Conservation (phyloP, 2,329 filamentous ascomycete genomes). For the Teratosphaeria zuluensis region DNA sequence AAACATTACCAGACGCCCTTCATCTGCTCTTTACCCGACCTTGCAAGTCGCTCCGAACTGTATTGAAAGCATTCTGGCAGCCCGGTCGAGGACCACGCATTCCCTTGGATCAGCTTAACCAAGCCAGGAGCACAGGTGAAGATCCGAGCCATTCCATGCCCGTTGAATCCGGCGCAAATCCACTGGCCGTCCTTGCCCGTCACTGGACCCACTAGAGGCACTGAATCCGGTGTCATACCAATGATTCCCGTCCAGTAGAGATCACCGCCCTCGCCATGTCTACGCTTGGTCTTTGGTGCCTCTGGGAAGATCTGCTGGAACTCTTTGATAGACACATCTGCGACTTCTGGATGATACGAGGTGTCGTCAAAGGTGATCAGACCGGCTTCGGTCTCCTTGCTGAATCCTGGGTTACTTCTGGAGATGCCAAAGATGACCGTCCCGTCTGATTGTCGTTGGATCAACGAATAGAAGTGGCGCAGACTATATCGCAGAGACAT, state of each 20-base stretch:
- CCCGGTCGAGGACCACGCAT: slow-evolving; percentile 12
- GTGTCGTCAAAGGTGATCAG: slow-evolving; percentile 32
- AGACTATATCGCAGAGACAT: slow-evolving; percentile 39
- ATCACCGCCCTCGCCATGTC: slow-evolving; percentile 36
- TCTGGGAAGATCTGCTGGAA: slow-evolving; percentile 29
- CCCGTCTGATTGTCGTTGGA: slow-evolving; percentile 35
- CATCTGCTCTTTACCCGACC: background rate
- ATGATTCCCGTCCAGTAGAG: slow-evolving; percentile 42
- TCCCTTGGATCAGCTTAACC: slow-evolving; percentile 31
- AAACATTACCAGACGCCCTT: too few species aligned
- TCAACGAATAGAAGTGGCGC: slow-evolving; percentile 42
- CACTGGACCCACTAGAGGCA: slow-evolving; percentile 38
- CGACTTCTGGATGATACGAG: slow-evolving; percentile 31
- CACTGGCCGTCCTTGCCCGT: slow-evolving; percentile 35
- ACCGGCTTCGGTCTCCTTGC: slow-evolving; percentile 10
- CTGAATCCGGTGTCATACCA: slow-evolving; percentile 36
- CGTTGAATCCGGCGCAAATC: slow-evolving; percentile 43
- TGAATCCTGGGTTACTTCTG: slow-evolving; percentile 30
- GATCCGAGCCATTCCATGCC: slow-evolving; percentile 40
- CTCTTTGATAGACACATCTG: slow-evolving; percentile 28
- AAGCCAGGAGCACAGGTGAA: slow-evolving; percentile 39
- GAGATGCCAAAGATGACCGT: slow-evolving; percentile 36
- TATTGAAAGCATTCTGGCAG: slow-evolving; percentile 16
- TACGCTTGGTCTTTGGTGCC: slow-evolving; percentile 1
- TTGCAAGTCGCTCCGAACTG: slow-evolving; percentile 2